Evolutionary conservation across 116 monocot species (phyloP).

Genomic region (Zostera marina): DNA sequence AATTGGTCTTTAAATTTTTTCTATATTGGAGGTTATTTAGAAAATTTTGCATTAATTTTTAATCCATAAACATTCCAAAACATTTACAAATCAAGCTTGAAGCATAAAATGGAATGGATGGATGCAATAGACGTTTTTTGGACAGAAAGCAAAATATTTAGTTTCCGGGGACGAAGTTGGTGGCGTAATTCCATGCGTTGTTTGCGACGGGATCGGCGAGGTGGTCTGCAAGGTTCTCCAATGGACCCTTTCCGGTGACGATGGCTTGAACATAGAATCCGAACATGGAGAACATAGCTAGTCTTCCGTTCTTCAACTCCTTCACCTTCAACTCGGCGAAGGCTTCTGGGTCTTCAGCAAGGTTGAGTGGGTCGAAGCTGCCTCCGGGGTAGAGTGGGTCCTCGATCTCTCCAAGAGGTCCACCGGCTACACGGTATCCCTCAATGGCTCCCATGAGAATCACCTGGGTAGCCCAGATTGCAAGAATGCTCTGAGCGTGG

Average conservation of each 20-base stretch:
- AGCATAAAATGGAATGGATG: too few relatives aligned
- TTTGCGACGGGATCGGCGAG: constrained; percentile 48
- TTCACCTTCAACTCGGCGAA: constrained; percentile 53
- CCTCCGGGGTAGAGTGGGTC: constrained; percentile 59
- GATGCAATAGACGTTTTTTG: too few relatives aligned
- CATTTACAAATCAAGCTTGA: too few relatives aligned
- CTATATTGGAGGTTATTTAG: too few relatives aligned
- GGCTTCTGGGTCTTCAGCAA: constrained; percentile 47
- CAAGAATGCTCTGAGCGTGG: constrained; percentile 67
- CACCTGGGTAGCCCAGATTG: constrained; percentile 58
- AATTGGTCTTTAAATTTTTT: too few relatives aligned
- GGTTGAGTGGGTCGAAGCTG: constrained; percentile 49
- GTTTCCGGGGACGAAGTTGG: constrained; percentile 55
- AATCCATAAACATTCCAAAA: too few relatives aligned
- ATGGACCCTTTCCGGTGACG: constrained; percentile 36
- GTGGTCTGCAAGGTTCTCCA: constrained; percentile 54
- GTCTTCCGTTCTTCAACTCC: constrained; percentile 46
- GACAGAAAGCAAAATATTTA: too few relatives aligned
- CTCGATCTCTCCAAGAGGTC: constrained; percentile 43
- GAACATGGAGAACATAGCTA: constrained; percentile 56
- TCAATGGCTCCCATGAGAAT: constrained; percentile 65
- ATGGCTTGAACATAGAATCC: constrained; percentile 59
- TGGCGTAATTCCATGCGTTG: constrained; percentile 49
- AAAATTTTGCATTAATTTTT: too few relatives aligned
- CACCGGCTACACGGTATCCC: constrained; percentile 56